Base-by-base conservation (phyloP, 2,329 filamentous ascomycete species). In the Aspergillus sp. region DNA sequence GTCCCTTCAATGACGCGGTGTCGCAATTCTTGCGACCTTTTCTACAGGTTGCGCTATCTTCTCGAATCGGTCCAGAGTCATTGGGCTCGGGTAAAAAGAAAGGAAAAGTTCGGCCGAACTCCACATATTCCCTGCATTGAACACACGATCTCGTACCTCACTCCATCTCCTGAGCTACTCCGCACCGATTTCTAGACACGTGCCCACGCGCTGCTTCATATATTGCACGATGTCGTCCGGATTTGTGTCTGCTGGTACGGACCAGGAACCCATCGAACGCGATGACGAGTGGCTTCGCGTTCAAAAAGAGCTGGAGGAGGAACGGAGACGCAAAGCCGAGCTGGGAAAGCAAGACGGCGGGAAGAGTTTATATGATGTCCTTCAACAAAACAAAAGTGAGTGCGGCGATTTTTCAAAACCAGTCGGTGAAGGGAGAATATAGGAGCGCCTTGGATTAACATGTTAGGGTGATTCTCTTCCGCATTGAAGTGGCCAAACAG, bases 341-440 rank as follows among this genome's bases (percentile, higher is more conserved):
- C 60, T 74, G 49, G 73, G 82, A 0, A 76, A 86, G 64, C 79
- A 87, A 58, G 69, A 76, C 50, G 73, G 66, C 1, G 76, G 76
- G 19, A 79, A 77, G 62, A 78, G 75, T 57, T 67, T 79, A 9
- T 79, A 71, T 52, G 76, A 79, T 42, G 71, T 78, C 36, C 58
- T 79, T 17, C 70, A 79, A 57, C 68, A 71, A 55, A 79, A 79
- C 58, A 79, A 79, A 68, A 76, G 76, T 79, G 66, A 70, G 72
- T 67, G 42, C 19, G 49, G 22, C n/a, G 17, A 24, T 26, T n/a
- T 26, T 16, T 8, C 3, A 30, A 30, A 11, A 7, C 10, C 6
- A 30, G 26, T 11, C 26, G 10, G 9, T 33, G 17, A 22, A 17
- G 24, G 44, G 43, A 33, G 30, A 35, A 36, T 53, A 46, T 43